Evolutionary conservation across 1,284 basidiomycete genomes (phyloP).

Genomic region (Austroboletus olivaceoglutinosus): DNA sequence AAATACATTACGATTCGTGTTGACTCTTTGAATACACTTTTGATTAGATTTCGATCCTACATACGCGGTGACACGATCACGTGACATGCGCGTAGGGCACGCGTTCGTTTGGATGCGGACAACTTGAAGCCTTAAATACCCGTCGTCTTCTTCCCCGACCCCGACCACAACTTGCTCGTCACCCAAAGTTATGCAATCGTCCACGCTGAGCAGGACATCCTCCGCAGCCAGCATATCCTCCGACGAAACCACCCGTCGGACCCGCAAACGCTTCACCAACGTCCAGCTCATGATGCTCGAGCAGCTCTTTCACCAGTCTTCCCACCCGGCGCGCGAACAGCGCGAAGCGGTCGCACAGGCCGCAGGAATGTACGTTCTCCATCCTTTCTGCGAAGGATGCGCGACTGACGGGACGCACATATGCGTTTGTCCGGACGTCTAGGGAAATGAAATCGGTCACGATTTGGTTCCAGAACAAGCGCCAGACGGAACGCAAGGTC

Average conservation of each 20-base stretch:
- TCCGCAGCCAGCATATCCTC: slow-evolving; percentile 46
- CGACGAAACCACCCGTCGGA: slow-evolving; percentile 44
- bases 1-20: background rate
- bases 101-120: slow-evolving; percentile 27
- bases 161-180: slow-evolving; percentile 2
- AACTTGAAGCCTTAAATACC: slow-evolving; percentile 27
- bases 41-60: slow-evolving; percentile 7
- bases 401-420: background rate
- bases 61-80: slow-evolving; percentile 28
- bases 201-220: slow-evolving; percentile 45
- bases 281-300: slow-evolving; percentile 70
- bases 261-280: slow-evolving; percentile 67
- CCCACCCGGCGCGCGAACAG: slow-evolving; percentile 69
- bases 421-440: background rate
- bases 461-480: slow-evolving; percentile 82
- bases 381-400: background rate
- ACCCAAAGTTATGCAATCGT: slow-evolving; percentile 19
- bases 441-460: slow-evolving; percentile 78
- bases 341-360: slow-evolving; percentile 60
- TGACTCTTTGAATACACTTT: background rate
- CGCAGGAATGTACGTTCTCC: slow-evolving; percentile 56
- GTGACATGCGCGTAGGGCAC: slow-evolving; percentile 25
- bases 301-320: slow-evolving; percentile 63
- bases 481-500: slow-evolving; percentile 68
- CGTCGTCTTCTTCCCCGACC: background rate